Percentiles rank a stretch among this genome's conserved stretches.
Evolutionary conservation across 345 rosid species (phyloP).

Genomic region (Angophora floribunda): DNA sequence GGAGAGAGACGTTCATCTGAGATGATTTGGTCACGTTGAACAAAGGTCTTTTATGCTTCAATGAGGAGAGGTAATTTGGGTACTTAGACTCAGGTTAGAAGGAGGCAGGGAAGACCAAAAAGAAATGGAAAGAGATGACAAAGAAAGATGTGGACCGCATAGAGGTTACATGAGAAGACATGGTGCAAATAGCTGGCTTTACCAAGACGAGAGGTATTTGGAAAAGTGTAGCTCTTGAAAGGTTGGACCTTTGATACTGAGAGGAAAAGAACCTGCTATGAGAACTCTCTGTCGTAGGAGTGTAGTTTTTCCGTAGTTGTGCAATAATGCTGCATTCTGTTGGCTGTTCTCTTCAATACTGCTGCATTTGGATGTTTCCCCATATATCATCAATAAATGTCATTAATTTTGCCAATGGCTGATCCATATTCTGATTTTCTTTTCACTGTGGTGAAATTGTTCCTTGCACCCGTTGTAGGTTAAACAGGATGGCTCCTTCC

Average conservation of each 20-base stretch:
- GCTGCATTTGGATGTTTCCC: neutral
- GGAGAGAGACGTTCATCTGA: neutral
- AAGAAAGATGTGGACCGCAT: neutral
- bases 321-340: neutral
- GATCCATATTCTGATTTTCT: neutral
- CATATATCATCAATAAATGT: neutral
- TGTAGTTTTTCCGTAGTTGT: neutral
- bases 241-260: neutral
- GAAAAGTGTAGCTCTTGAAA: neutral
- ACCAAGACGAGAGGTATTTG: too few species aligned
- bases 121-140: neutral
- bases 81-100: neutral
- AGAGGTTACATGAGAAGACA: neutral
- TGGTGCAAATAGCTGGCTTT: neutral
- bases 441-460: neutral
- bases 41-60: neutral
- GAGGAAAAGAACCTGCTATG: neutral
- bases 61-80: neutral
- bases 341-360: neutral
- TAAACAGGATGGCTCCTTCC: slow-evolving; percentile 86
- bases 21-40: neutral
- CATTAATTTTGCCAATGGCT: neutral
- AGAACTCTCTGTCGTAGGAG: neutral
- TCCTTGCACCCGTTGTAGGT: slow-evolving; percentile 46
- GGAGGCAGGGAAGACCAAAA: neutral